Evolutionary conservation across 179 eudicot species (phyloP).

Genomic region (Drosera spatulata): DNA sequence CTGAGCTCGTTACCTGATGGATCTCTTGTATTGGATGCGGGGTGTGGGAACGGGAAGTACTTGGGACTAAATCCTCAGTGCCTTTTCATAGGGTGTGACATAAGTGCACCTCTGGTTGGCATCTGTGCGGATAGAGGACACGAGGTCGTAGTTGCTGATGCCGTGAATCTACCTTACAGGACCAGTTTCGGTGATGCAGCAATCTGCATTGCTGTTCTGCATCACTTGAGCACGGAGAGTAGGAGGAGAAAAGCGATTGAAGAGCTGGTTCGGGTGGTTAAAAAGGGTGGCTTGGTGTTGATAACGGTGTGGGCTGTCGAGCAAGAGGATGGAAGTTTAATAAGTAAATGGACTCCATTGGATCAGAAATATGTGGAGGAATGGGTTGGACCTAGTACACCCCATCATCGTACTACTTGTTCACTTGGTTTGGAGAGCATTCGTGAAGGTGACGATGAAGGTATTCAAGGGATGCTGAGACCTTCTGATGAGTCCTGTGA

Average conservation of each 20-base stretch:
- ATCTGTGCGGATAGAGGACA: constrained; percentile 78
- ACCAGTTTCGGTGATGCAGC: constrained; percentile 82
- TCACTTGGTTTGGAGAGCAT: constrained; percentile 51
- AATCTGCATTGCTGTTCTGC: constrained; percentile 89
- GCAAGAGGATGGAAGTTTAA: constrained; percentile 66
- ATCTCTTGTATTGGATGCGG: constrained; percentile 82
- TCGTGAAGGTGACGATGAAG: constrained; percentile 62
- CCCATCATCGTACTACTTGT: constrained; percentile 43
- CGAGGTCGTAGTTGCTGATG: constrained; percentile 88
- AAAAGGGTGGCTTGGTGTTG: constrained; percentile 63
- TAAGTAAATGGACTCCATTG: constrained; percentile 86
- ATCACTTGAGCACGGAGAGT: constrained; percentile 72
- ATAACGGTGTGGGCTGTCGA: constrained; percentile 98
- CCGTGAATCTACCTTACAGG: constrained; percentile 81
- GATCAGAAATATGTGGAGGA: constrained; percentile 62
- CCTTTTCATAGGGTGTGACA: constrained; percentile 82
- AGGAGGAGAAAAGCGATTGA: constrained; percentile 81
- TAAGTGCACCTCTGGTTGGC: constrained; percentile 60
- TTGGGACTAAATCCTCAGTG: constrained; percentile 64
- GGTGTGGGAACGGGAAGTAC: constrained; percentile 97
- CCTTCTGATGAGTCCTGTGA: constrained; percentile 9
- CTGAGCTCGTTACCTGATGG: constrained; percentile 57
- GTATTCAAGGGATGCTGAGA: constrained; percentile 11
- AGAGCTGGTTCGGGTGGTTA: constrained; percentile 79
- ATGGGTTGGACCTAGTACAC: constrained; percentile 86